Conservation (phyloP, 129 eudicot species). For the Apium graveolens region DNA sequence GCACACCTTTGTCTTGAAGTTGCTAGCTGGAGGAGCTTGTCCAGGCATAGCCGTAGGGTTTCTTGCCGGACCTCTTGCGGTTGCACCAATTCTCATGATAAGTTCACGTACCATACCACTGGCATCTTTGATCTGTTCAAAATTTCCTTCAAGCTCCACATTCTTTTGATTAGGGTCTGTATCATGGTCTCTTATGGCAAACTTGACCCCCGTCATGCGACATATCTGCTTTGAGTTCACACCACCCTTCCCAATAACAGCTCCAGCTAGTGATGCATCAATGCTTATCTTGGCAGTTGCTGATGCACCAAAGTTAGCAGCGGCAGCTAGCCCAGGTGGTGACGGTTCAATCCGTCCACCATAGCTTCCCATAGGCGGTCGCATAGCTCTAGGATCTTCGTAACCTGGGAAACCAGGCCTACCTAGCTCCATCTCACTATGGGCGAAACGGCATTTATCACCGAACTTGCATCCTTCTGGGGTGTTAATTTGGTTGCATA, state of each 20-base stretch:
- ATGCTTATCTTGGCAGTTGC: slow-evolving; percentile 75
- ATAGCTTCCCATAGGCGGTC: slow-evolving; percentile 9
- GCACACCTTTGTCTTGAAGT: slow-evolving; percentile 57
- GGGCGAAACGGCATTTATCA: slow-evolving; percentile 65
- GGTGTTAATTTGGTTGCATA: slow-evolving; percentile 55
- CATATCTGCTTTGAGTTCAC: slow-evolving; percentile 63
- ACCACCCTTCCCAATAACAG: slow-evolving; percentile 64
- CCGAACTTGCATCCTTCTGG: slow-evolving; percentile 76
- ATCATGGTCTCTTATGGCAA: slow-evolving; percentile 60
- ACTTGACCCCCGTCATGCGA: slow-evolving; percentile 57
- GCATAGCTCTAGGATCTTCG: slow-evolving; percentile 38
- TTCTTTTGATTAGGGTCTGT: slow-evolving; percentile 48
- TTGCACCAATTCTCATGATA: slow-evolving; percentile 37
- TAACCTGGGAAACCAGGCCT: slow-evolving; percentile 21
- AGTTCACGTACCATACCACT: slow-evolving; percentile 68
- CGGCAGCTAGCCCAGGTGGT: slow-evolving; percentile 34
- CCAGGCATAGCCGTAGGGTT: background rate
- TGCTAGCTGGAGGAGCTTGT: slow-evolving; percentile 18
- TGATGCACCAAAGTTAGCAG: slow-evolving; percentile 61
- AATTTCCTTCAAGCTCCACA: slow-evolving; percentile 64
- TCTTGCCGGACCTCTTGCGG: slow-evolving; percentile 17
- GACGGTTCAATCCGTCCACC: slow-evolving; percentile 29
- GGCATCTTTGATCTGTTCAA: slow-evolving; percentile 69
- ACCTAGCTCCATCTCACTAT: slow-evolving; percentile 51
- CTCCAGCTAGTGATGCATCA: slow-evolving; percentile 63